Conservation (phyloP, 2,329 filamentous ascomycete genomes). For the Amphichorda felina region DNA sequence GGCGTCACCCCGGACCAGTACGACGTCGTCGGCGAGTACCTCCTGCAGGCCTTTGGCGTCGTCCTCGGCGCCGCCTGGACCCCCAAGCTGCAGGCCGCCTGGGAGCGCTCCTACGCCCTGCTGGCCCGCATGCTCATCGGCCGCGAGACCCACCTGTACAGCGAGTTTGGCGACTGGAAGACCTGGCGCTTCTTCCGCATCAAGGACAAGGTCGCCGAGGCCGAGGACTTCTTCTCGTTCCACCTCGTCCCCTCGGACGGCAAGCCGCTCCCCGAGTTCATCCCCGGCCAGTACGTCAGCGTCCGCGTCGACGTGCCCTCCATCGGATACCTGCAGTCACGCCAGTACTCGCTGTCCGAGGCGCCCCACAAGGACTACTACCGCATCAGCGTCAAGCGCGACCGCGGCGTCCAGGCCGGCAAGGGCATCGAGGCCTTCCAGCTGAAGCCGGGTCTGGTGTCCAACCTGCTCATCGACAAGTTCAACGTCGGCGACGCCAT, state of each 20-base stretch:
- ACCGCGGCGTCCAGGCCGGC: constrained; percentile 36
- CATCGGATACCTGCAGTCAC: constrained; percentile 47
- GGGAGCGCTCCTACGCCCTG: constrained; percentile 61
- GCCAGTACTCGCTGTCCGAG: constrained; percentile 65
- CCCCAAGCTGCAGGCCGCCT: constrained; percentile 50
- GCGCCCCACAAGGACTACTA: constrained; percentile 49
- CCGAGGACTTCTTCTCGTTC: constrained; percentile 58
- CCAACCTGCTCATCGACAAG: constrained; percentile 54
- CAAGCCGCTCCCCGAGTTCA: constrained; percentile 44
- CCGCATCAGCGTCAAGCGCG: constrained; percentile 60
- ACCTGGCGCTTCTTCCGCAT: constrained; percentile 59
- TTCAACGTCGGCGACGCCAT: constrained; percentile 50
- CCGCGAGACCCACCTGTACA: constrained; percentile 52
- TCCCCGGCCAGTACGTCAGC: constrained; percentile 63
- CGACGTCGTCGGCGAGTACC: constrained; percentile 55
- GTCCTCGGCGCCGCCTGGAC: constrained; percentile 55
- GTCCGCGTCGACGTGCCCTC: constrained; percentile 45
- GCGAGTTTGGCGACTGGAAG: constrained; percentile 48
- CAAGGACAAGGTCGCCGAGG: constrained; percentile 51
- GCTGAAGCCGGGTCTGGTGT: constrained; percentile 51
- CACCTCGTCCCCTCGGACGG: constrained; percentile 54
- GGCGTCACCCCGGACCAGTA: constrained; percentile 60
- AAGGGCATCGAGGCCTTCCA: constrained; percentile 29
- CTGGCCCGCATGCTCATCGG: constrained; percentile 62
- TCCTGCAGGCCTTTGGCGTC: constrained; percentile 54